Evolutionary conservation across 2,329 filamentous ascomycete genomes (phyloP), one percentile per base, ranked within the genome.

Genomic region (Aspergillus hiratsukae): DNA sequence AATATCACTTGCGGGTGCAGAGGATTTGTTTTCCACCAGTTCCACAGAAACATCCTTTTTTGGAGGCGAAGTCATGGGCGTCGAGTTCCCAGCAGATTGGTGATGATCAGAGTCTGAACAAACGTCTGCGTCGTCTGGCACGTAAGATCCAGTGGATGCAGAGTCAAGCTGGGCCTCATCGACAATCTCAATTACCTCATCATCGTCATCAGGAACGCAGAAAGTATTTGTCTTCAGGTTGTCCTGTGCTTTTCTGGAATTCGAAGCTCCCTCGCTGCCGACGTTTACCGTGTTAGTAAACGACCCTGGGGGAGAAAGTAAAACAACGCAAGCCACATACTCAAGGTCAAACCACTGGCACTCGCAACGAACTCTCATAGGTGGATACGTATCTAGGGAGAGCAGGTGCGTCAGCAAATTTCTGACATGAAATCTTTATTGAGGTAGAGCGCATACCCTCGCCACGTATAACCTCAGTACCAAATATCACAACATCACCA

Each of bases 401-500:
- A 37, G 19, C 10, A 19, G 41, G 9, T 55, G 21, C 58, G 48
- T 37, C 8, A 28, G 3, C 5, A n/a, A 31, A 3, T 14, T 25
- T 14, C 45, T 23, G 19, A 17, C 9, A 29, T 10, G 23, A 9
- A 21, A 11, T 17, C 21, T 7, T 11, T 14, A 17, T n/a, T 11
- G 9, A 53, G 21, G 49, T 7, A 45, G 27, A 68, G 68, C 19
- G 23, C 41, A 19, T 66, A 73, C 80, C 77, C 40, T 67, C 61
- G 19, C 77, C 79, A 64, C 80, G 77, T 57, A 72, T 75, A 25
- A 84, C 79, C 57, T 79, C 72, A 37, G 75, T 71, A 19, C 81
- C 81, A 64, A 83, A 81, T 4, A 66, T 70, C 28, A 77, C 45
- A 1, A 70, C 55, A 60, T 76, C 73, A 17, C 68, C 71, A 50